Conservation (phyloP, 306 rosid genomes). For the Trichosanthes cucumerina region DNA sequence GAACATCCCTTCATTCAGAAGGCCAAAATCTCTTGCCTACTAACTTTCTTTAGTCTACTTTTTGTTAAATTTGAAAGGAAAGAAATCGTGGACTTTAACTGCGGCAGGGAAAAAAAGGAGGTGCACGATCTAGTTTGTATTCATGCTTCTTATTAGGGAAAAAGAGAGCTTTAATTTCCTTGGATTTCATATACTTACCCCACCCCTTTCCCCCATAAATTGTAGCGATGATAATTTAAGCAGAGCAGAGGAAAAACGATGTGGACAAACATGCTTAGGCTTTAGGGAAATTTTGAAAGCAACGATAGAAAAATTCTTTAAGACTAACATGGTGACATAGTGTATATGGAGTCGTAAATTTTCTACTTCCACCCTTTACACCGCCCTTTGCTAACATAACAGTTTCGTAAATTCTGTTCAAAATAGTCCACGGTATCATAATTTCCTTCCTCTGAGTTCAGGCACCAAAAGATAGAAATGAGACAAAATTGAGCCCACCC, state of each 20-base stretch:
- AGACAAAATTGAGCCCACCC: neutral
- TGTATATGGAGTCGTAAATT: neutral
- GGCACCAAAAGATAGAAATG: neutral
- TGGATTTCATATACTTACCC: neutral
- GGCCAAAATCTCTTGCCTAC: neutral
- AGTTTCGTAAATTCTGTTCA: neutral
- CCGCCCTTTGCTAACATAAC: neutral
- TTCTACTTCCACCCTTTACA: neutral
- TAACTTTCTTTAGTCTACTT: neutral
- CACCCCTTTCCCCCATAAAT: neutral
- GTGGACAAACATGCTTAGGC: neutral
- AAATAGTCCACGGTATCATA: neutral
- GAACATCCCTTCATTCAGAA: slow-evolving; percentile 1
- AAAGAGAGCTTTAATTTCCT: neutral
- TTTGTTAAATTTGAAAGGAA: neutral
- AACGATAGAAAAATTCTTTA: neutral
- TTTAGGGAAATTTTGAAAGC: neutral
- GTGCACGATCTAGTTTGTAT: neutral
- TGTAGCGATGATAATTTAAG: neutral
- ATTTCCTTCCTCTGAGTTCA: neutral
- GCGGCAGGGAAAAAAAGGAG: neutral
- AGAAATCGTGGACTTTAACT: neutral
- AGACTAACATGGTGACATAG: neutral
- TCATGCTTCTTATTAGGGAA: neutral
- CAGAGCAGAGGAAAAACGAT: neutral